A percentile compares a stretch with the other conserved stretches of the same genome.
Conservation (phyloP, 345 rosid genomes). For the Erucastrum elatum region DNA sequence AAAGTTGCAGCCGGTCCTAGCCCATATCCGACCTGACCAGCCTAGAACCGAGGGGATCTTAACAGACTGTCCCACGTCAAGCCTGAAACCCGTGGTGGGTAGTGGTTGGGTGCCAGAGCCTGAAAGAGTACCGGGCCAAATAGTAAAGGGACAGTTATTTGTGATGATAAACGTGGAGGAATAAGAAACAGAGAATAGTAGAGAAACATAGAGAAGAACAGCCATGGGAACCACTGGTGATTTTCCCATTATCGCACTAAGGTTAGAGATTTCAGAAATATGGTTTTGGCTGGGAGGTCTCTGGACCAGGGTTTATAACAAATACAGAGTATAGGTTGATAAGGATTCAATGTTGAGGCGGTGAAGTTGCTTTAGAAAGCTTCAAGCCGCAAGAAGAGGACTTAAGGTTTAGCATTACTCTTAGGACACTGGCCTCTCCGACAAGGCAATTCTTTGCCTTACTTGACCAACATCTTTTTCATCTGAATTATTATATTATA, state of each 20-base stretch:
- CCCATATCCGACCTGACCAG: constrained; percentile 96
- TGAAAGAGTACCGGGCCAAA: constrained; percentile 86
- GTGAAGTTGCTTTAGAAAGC: constrained; percentile 49
- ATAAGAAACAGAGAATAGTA: constrained; percentile 42
- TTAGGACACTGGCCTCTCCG: constrained; percentile 40
- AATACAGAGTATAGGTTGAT: constrained; percentile 6
- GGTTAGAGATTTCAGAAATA: constrained; percentile 10
- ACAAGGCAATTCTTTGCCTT: constrained; percentile 76
- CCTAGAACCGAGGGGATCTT: constrained; percentile 59
- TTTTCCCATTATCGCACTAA: constrained; percentile 11
- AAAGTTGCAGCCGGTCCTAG: constrained; percentile 79
- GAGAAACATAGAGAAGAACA: constrained; percentile 39
- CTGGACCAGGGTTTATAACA: constrained; percentile 26
- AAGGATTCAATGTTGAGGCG: constrained; percentile 40
- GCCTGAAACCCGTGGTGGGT: constrained; percentile 61
- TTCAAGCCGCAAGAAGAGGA: constrained; percentile 53
- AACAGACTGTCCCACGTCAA: constrained; percentile 62
- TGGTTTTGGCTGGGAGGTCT: constrained; percentile 38
- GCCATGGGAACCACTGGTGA: constrained; percentile 32
- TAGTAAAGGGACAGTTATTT: constrained; percentile 72
- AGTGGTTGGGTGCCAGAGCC: constrained; percentile 80
- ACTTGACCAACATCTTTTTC: constrained; percentile 20
- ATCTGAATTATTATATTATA: constrained; percentile 14
- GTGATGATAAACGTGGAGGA: constrained; percentile 59
- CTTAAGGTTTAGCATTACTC: constrained; percentile 60